Base-by-base conservation (phyloP, 768 basidiomycete species). In the Lactifluus volemus region DNA sequence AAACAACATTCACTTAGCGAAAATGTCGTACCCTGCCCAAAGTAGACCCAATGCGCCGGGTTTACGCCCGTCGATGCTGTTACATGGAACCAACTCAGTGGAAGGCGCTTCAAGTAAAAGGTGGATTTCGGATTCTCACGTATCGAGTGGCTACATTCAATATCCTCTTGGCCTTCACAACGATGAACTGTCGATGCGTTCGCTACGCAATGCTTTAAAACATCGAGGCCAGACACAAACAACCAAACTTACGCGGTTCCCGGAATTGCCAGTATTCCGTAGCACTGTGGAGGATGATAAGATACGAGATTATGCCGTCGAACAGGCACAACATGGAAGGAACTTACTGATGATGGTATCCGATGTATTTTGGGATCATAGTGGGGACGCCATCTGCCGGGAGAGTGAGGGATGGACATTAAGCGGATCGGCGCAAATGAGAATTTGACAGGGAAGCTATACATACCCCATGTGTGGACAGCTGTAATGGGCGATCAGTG, bases 351-450 rank as follows among this genome's bases (percentile, higher is more conserved):
- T 81, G 81, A 45, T 67, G 73, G 66, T 83, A 82, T 17, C 80
- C 81, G 14, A 79, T 68, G 36, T 32, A 63, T 54, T 73, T 70
- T 32, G 77, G 77, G 48, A 82, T 69, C 63, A 82, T 75, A 5
- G 79, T 81, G 4, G 81, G 80, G 8, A 82, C 78, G 8, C 81
- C 80, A 60, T 82, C 81, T 79, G 51, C 21, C 9, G 29, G 11
- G 19, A 25, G 25, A 25, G 25, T 1, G 25, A 1, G 2, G 25
- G 25, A 2, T 2, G 21, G 53, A 17, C 15, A 21, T 49, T 30
- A n/a, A n/a, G 25, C 53, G 29, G 55, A 17, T 32, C 41, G 32
- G 14, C 19, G 25, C 55, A 36, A 21, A 32, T 17, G 49, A 30
- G 5, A 45, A 25, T 1, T 42, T 14, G 15, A 4, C 38, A 12